Evolutionary conservation across 805 yeast species (phyloP).

Genomic region (Candida khao-thaluensis): DNA sequence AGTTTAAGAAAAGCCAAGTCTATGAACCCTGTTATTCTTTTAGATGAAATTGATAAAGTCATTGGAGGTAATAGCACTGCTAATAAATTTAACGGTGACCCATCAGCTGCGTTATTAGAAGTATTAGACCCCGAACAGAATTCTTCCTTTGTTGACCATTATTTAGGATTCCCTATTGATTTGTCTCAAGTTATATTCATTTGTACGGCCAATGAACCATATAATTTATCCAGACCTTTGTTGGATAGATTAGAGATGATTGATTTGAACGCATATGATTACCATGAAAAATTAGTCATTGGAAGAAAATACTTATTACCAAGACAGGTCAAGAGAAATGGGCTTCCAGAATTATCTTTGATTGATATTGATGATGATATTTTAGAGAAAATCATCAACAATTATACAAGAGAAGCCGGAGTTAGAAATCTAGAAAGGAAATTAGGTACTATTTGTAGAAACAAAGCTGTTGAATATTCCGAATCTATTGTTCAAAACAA

Average conservation of each 20-base stretch:
- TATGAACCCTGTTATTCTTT: constrained; percentile 78
- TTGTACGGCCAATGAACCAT: constrained; percentile 81
- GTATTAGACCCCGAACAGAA: constrained; percentile 92
- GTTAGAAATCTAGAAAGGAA: constrained; percentile 76
- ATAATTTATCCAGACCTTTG: constrained; percentile 70
- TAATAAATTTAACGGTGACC: constrained; percentile 69
- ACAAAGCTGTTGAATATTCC: constrained; percentile 72
- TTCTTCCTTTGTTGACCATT: constrained; percentile 72
- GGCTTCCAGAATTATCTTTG: constrained; percentile 45
- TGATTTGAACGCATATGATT: constrained; percentile 75
- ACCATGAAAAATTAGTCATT: constrained; percentile 71
- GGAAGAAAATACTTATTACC: constrained; percentile 70
- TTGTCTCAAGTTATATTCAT: constrained; percentile 76
- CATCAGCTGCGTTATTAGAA: constrained; percentile 85
- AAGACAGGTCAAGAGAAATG: constrained; percentile 69
- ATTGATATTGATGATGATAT: constrained; percentile 52
- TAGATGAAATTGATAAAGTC: constrained; percentile 85
- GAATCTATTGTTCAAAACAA: constrained; percentile 19
- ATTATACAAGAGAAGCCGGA: constrained; percentile 83
- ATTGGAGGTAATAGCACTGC: constrained; percentile 50
- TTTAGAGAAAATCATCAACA: constrained; percentile 59
- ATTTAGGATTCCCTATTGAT: constrained; percentile 82
- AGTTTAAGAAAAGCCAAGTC: constrained; percentile 72
- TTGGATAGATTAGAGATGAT: constrained; percentile 84
- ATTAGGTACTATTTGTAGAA: constrained; percentile 74